Percentiles rank a stretch among this genome's conserved stretches.
phyloP scores from a whole-genome alignment of 1,139 yeast species.

The Trichomonascaceae sp. region DNA sequence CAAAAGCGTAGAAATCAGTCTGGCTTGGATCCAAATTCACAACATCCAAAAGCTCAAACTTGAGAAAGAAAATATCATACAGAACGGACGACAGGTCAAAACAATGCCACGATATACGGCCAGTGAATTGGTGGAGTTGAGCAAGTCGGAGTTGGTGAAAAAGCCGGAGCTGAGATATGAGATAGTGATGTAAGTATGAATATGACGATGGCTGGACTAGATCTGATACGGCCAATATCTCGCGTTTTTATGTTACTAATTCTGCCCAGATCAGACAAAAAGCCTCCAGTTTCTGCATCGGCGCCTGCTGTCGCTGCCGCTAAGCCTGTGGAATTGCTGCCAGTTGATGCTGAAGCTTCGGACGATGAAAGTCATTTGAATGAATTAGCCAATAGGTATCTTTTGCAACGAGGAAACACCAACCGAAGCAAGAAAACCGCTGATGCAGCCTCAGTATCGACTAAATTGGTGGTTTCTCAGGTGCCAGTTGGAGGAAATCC shows the following conservation, averaged over 20 bases:
- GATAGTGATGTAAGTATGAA: neutral
- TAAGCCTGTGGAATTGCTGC: conserved; percentile 6
- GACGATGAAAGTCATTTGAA: conserved; percentile 10
- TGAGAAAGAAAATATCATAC: neutral
- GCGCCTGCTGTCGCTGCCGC: neutral
- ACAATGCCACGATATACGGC: conserved; percentile 9
- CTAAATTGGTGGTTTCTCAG: conserved; percentile 13
- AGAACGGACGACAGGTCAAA: neutral
- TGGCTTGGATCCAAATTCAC: neutral
- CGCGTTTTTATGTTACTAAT: no score
- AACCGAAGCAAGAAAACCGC: conserved; percentile 7
- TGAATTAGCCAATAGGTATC: conserved; percentile 13
- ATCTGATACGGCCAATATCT: no score
- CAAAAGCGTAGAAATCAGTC: neutral
- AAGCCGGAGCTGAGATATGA: conserved; percentile 18
- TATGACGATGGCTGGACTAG: neutral
- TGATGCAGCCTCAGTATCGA: conserved; percentile 10
- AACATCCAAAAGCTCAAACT: neutral
- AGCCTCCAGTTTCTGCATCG: neutral
- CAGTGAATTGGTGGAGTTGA: conserved; percentile 25
- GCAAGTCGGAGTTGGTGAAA: conserved; percentile 30
- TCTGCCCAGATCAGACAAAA: neutral
- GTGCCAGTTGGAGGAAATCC: neutral
- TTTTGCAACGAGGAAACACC: conserved; percentile 11
- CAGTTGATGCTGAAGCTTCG: conserved; percentile 7